phyloP scores from a whole-genome alignment of 176 grass and related monocot genomes.

The Lolium multiflorum region DNA sequence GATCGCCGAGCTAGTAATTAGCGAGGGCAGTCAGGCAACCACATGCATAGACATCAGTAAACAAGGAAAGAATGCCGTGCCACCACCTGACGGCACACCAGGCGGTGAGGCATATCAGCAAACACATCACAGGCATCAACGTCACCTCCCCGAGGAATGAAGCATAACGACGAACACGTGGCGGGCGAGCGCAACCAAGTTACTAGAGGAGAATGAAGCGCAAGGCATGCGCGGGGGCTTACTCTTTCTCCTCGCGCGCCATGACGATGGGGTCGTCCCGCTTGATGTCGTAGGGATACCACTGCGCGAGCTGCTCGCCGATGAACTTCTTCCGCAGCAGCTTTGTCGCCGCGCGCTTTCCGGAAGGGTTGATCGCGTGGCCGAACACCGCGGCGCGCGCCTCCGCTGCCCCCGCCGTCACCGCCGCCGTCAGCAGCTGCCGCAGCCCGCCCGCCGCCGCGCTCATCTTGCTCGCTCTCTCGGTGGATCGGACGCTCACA shows the following conservation, averaged over 20 bases:
- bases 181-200: not conserved
- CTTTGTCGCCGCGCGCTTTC: conserved; percentile 75
- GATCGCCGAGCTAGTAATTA: not conserved
- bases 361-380: conserved; percentile 61
- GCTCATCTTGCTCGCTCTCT: conserved; percentile 33
- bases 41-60: not conserved
- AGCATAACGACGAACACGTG: conserved; percentile 1
- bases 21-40: not conserved
- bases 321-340: conserved; percentile 75
- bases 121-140: not conserved
- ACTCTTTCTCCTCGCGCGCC: conserved; percentile 76
- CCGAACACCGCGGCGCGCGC: conserved; percentile 74
- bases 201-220: not conserved
- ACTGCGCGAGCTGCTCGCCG: conserved; percentile 67
- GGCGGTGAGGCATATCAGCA: conserved; percentile 12
- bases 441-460: conserved; percentile 56
- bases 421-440: conserved; percentile 60
- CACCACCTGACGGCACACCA: not conserved
- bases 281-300: conserved; percentile 84
- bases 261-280: conserved; percentile 65
- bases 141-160: not conserved
- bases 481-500: too few relatives aligned
- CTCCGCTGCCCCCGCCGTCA: conserved; percentile 48
- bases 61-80: not conserved
- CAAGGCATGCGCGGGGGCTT: conserved; percentile 22